These are phyloP conservation scores for Trichothecium roseum DNA, from an alignment of 2,329 filamentous ascomycete genomes.

Conservation along the genomic window DNA sequence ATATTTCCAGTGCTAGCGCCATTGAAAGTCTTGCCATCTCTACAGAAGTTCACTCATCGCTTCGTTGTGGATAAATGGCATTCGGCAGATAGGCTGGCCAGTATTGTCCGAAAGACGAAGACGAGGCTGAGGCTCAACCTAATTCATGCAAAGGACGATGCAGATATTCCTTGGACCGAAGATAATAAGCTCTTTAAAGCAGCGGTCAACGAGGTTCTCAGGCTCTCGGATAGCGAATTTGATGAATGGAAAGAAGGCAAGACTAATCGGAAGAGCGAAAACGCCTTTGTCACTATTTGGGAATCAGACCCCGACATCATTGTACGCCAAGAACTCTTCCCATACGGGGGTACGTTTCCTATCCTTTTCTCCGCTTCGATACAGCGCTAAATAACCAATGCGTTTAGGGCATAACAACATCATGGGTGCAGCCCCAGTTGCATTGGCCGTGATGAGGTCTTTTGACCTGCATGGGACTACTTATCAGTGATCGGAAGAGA, in stretches of 20 bases:
- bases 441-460: slow-evolving; percentile 53
- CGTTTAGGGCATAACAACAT: slow-evolving; percentile 57
- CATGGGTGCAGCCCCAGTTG: slow-evolving; percentile 53
- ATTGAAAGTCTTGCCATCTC: slow-evolving; percentile 52
- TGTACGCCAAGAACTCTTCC: slow-evolving; percentile 43
- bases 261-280: slow-evolving; percentile 31
- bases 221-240: slow-evolving; percentile 25
- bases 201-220: slow-evolving; percentile 41
- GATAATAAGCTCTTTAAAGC: slow-evolving; percentile 53
- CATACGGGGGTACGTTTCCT: slow-evolving; percentile 40
- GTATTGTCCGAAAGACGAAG: slow-evolving; percentile 40
- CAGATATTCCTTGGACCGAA: slow-evolving; percentile 69
- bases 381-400: slow-evolving; percentile 8
- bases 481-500: slow-evolving; percentile 10
- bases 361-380: background rate
- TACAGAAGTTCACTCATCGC: slow-evolving; percentile 49
- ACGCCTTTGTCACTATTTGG: slow-evolving; percentile 39
- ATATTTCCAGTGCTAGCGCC: slow-evolving; percentile 71
- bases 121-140: slow-evolving; percentile 54
- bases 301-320: slow-evolving; percentile 31
- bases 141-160: slow-evolving; percentile 72
- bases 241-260: slow-evolving; percentile 32
- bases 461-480: slow-evolving; percentile 38
- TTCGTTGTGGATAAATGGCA: slow-evolving; percentile 75
- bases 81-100: slow-evolving; percentile 55